phyloP scores from a whole-genome alignment of 1,284 basidiomycete species.

The Earliella scabrosa region DNA sequence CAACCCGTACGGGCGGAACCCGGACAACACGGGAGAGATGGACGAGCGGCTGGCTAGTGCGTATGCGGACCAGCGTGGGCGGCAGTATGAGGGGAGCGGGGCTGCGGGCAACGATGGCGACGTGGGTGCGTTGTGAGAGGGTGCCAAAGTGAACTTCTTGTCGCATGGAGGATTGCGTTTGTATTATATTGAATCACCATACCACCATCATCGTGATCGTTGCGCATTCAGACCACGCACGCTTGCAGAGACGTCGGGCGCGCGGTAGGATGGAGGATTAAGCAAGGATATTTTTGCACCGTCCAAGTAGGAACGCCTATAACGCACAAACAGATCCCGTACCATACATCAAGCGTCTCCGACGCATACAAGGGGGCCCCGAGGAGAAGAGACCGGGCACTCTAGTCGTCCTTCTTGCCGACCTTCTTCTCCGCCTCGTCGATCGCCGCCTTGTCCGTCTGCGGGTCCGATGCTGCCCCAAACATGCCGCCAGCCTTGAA shows the following conservation, averaged over 20 bases:
- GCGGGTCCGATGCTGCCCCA: slow-evolving; percentile 64
- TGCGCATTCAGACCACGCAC: too few relatives aligned
- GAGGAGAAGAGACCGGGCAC: too few relatives aligned
- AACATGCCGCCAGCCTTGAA: slow-evolving; percentile 85
- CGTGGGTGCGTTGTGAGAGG: slow-evolving; percentile 12
- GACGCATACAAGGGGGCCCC: too few relatives aligned
- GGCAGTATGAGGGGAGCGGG: slow-evolving; percentile 27
- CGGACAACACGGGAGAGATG: slow-evolving; percentile 32
- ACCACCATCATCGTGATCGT: background rate
- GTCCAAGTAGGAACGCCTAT: background rate
- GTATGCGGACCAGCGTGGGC: slow-evolving; percentile 31
- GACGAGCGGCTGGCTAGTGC: slow-evolving; percentile 32
- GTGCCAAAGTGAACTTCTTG: background rate
- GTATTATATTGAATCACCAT: too few relatives aligned
- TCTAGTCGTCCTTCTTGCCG: slow-evolving; percentile 79
- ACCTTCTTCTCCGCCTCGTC: slow-evolving; percentile 87
- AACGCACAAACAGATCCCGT: slow-evolving; percentile 15
- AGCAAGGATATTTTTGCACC: slow-evolving; percentile 14
- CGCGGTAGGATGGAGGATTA: slow-evolving; percentile 2
- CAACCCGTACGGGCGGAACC: slow-evolving; percentile 34
- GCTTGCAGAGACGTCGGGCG: too few relatives aligned
- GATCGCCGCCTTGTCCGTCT: slow-evolving; percentile 85
- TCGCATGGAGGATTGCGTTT: too few relatives aligned
- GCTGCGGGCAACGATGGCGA: slow-evolving; percentile 24
- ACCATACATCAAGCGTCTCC: slow-evolving; percentile 14